Evolutionary conservation across 2,329 filamentous ascomycete species (phyloP), one percentile per base, ranked within the genome.

Genomic region (Orbilia blumenaviensis): DNA sequence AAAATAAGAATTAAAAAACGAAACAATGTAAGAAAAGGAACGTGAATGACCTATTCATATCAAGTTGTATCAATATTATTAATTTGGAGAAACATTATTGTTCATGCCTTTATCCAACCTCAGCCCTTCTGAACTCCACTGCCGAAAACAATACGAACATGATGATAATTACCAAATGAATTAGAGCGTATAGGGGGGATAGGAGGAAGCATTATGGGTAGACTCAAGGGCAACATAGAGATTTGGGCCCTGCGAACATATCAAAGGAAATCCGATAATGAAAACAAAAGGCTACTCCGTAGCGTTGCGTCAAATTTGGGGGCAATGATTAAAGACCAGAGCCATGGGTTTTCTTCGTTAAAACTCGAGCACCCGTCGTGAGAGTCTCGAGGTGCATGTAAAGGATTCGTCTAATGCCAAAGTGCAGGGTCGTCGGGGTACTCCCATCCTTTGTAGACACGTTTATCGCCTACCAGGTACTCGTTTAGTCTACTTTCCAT

Each of bases 391-490:
- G 9, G 9, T n/a, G 2, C 16, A 21, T 21, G 12, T 54, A 8
- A 10, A n/a, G n/a, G n/a, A 54, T 9, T 34, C 2, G 18, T 34
- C 23, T 10, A 44, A 21, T 25, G 27, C 52, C 58, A 62, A 5
- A 27, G 12, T 7, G 48, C 60, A 36, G 21, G 1, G 0, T 56
- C 23, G 3, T 72, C 67, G 2, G 67, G 67, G 27, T 66, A 72
- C 12, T 72, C 67, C 68, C 68, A 73, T 38, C 61, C 61, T 52
- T 66, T 73, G 52, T 52, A 73, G 12, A 23, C 32, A 2, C 68
- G 61, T 12, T 66, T 52, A 1, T 73, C 61, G 1, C 61, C 68
- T 73, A 54, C 21, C 1, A 14, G 25, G 12, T 7, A 25, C 8
- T 34, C 21, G n/a, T 8, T 66, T 66, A 66, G 48, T 16, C 3